A percentile compares a stretch with the other conserved stretches of the same genome.
Conservation (phyloP, 441 rosid genomes). For the Arabidopsis hybrid region DNA sequence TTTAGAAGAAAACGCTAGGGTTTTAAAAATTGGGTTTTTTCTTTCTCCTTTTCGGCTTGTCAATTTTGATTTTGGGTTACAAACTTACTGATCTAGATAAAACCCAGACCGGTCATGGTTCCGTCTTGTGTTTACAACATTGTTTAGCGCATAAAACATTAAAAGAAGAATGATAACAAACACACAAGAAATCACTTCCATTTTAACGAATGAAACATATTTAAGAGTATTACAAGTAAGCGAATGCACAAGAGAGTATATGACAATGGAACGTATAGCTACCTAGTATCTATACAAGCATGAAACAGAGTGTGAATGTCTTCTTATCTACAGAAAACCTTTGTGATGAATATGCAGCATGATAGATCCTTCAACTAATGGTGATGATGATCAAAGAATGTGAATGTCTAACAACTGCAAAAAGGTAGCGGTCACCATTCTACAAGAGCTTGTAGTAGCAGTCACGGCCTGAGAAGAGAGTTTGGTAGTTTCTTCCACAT, state of each 20-base stretch:
- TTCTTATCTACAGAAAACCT: conserved; percentile 21
- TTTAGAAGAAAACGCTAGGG: neutral
- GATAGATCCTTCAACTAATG: conserved; percentile 14
- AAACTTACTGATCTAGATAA: neutral
- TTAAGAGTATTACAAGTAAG: neutral
- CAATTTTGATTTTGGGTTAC: neutral
- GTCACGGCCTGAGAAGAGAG: conserved; percentile 51
- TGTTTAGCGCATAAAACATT: neutral
- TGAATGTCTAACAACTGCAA: neutral
- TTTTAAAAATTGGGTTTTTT: no score
- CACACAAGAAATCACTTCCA: neutral
- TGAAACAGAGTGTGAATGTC: neutral
- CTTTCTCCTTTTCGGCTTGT: no score
- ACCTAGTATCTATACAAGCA: conserved; percentile 1
- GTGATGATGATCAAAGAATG: conserved; percentile 22
- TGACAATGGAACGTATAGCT: neutral
- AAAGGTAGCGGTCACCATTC: neutral
- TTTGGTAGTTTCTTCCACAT: conserved; percentile 43
- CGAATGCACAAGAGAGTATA: neutral
- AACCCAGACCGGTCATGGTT: conserved; percentile 15
- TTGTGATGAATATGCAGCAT: conserved; percentile 3
- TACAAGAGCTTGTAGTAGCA: conserved; percentile 50
- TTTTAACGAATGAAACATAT: neutral
- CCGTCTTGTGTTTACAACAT: no score
- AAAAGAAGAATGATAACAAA: neutral